Conservation (phyloP, 805 yeast genomes). For the Blastobotrys attinorum region DNA sequence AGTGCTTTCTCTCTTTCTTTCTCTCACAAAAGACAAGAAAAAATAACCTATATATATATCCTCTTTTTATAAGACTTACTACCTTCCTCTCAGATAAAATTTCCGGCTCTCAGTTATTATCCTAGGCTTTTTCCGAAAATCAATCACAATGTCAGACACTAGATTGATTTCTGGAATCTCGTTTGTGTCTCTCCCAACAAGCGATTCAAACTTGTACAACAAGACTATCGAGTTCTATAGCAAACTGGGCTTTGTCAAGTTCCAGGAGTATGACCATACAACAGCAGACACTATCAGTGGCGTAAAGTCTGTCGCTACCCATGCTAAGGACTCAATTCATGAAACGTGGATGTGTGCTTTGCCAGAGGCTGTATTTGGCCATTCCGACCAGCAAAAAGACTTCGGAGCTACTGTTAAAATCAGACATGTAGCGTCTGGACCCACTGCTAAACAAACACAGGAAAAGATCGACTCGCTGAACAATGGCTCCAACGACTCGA, state of each 20-base stretch:
- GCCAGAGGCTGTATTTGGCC: conserved; percentile 13
- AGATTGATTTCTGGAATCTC: conserved; percentile 17
- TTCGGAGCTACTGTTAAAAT: conserved; percentile 26
- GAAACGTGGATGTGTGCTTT: conserved; percentile 26
- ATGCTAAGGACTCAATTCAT: conserved; percentile 17
- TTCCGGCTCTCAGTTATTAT: no score
- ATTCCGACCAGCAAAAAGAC: conserved; percentile 2
- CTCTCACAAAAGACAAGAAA: no score
- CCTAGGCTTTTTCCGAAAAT: no score
- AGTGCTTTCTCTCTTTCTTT: no score
- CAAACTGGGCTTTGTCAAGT: conserved; percentile 30
- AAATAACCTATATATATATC: no score
- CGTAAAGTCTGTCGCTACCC: conserved; percentile 20
- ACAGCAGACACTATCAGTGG: conserved; percentile 20
- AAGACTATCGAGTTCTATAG: conserved; percentile 52
- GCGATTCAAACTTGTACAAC: conserved; percentile 36
- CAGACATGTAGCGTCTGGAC: conserved; percentile 24
- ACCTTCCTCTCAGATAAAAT: no score
- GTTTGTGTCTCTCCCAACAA: conserved; percentile 39
- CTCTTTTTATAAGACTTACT: no score
- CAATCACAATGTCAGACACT: conserved; percentile 1
- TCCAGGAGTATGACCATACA: conserved; percentile 30
- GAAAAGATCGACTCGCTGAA: conserved; percentile 16
- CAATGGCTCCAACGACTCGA: conserved; percentile 39
- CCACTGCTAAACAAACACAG: conserved; percentile 16